Evolutionary conservation across 2,329 filamentous ascomycete genomes (phyloP).

Genomic region (Aspergillus versicolor): DNA sequence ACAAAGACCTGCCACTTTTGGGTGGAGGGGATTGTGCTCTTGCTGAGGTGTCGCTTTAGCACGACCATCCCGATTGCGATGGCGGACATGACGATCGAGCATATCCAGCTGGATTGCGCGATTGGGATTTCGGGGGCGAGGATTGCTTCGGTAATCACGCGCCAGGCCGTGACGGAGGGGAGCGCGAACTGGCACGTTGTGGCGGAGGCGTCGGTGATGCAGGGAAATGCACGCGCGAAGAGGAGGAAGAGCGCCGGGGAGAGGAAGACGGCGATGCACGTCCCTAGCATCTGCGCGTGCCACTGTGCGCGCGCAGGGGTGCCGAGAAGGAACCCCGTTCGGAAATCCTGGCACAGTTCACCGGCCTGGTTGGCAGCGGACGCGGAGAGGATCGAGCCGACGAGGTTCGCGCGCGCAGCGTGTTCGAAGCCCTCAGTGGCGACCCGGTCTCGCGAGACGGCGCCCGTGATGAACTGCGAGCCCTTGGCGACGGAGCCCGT

Average conservation of each 20-base stretch:
- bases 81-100: not conserved
- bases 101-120: not conserved
- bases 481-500: too few relatives aligned
- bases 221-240: conserved; percentile 7
- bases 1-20: not conserved
- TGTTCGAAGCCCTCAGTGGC: too few relatives aligned
- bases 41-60: not conserved
- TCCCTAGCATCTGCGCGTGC: conserved; percentile 2
- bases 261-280: conserved; percentile 1
- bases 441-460: too few relatives aligned
- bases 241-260: conserved; percentile 6
- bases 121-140: not conserved
- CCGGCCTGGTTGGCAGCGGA: too few relatives aligned
- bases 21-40: too few relatives aligned
- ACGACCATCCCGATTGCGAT: not conserved
- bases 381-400: too few relatives aligned
- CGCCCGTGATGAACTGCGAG: too few relatives aligned
- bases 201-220: not conserved
- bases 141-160: conserved; percentile 1
- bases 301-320: conserved; percentile 2
- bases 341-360: too few relatives aligned
- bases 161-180: conserved; percentile 3
- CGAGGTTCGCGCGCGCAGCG: too few relatives aligned
- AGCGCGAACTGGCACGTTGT: conserved; percentile 2
- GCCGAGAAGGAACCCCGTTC: conserved; percentile 7